Evolutionary conservation across 768 basidiomycete species (phyloP).

Genomic region (Boletus fagicola): DNA sequence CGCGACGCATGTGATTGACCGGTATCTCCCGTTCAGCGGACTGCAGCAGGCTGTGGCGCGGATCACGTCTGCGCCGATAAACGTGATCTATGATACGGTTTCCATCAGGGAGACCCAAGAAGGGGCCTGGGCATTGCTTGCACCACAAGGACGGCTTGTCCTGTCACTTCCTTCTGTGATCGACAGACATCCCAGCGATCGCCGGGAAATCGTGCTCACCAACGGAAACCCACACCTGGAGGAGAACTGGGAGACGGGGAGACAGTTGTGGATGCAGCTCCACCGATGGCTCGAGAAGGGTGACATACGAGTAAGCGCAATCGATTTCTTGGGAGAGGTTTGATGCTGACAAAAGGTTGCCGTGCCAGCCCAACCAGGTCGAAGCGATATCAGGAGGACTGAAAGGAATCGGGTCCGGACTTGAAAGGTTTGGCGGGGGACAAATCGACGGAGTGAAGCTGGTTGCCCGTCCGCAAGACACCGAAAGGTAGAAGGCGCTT

Average conservation of each 20-base stretch:
- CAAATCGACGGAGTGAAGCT: constrained; percentile 47
- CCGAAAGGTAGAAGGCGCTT: constrained; percentile 34
- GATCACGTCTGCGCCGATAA: constrained; percentile 36
- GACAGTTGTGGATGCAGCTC: constrained; percentile 31
- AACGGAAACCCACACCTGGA: constrained; percentile 34
- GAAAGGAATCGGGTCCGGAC: constrained; percentile 40
- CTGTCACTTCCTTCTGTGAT: constrained; percentile 35
- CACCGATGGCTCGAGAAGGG: constrained; percentile 32
- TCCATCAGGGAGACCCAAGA: constrained; percentile 40
- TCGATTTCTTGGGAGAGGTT: background rate
- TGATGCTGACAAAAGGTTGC: background rate
- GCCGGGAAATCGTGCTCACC: constrained; percentile 30
- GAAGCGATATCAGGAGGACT: constrained; percentile 44
- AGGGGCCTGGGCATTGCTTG: constrained; percentile 36
- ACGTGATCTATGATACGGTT: constrained; percentile 40
- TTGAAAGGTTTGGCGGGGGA: constrained; percentile 41
- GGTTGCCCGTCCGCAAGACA: constrained; percentile 44
- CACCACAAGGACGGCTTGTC: constrained; percentile 38
- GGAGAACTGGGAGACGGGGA: constrained; percentile 35
- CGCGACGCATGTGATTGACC: constrained; percentile 38
- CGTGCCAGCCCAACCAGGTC: constrained; percentile 41
- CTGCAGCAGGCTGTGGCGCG: constrained; percentile 36
- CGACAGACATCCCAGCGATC: constrained; percentile 25
- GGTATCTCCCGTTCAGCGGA: constrained; percentile 25
- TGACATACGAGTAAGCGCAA: constrained; percentile 29